Percentiles rank a stretch among this genome's conserved stretches.
These are phyloP conservation scores for Digitaria exilis DNA, from an alignment of 202 grass and related monocot species.

Conservation along the genomic window DNA sequence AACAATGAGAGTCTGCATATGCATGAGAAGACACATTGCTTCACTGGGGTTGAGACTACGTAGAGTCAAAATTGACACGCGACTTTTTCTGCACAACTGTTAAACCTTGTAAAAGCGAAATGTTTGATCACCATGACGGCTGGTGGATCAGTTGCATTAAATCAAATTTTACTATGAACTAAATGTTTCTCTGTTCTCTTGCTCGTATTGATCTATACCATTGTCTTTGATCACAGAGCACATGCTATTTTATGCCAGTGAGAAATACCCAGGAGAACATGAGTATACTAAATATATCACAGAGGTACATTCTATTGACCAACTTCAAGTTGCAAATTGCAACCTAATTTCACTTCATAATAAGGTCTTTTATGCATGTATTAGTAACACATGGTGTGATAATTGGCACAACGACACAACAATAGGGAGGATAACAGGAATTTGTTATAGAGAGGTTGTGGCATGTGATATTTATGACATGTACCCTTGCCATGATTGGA, in stretches of 20 bases:
- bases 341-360: not conserved
- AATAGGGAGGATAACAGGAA: not conserved
- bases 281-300: constrained; percentile 88
- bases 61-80: not conserved
- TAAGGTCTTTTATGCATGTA: constrained; percentile 12
- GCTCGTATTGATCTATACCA: constrained; percentile 28
- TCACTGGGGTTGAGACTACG: not conserved
- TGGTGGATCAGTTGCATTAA: constrained; percentile 2
- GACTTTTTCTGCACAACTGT: not conserved
- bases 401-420: not conserved
- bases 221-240: constrained; percentile 79
- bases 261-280: constrained; percentile 95
- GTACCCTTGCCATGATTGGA: not conserved
- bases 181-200: not conserved
- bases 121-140: not conserved
- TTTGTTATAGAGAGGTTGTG: not conserved
- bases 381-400: not conserved
- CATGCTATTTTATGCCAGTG: constrained; percentile 99
- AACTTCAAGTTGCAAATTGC: constrained; percentile 3
- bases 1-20: not conserved
- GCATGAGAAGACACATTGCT: not conserved
- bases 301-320: constrained; percentile 62
- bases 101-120: not conserved
- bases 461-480: not conserved
- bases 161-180: not conserved